These are phyloP conservation scores for Borealophlyctis nickersoniae DNA, from an alignment of 192 early-diverging fungal species.

Conservation along the genomic window DNA sequence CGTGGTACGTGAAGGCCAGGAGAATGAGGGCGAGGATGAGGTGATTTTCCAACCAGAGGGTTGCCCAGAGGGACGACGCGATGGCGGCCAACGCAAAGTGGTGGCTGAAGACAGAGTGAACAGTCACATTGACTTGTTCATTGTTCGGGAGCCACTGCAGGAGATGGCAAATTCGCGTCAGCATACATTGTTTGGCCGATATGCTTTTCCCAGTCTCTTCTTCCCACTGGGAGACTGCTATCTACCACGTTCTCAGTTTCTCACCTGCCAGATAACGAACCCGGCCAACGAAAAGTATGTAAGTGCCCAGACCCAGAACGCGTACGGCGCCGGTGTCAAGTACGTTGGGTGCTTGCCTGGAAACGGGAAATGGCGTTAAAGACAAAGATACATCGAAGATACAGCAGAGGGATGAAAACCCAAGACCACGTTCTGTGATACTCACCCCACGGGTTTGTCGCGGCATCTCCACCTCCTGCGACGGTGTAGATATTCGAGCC, in stretches of 20 bases:
- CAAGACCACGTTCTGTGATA: not conserved
- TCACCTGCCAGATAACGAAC: constrained; percentile 58
- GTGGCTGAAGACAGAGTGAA: not conserved
- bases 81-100: not conserved
- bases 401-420: not conserved
- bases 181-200: no score
- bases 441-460: not conserved
- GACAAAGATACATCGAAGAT: not conserved
- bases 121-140: constrained; percentile 1
- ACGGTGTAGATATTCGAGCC: constrained; percentile 53
- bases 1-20: not conserved
- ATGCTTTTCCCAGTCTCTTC: no score
- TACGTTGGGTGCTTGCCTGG: constrained; percentile 52
- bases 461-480: constrained; percentile 19
- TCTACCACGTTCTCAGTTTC: no score
- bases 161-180: no score
- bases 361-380: no score
- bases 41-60: not conserved
- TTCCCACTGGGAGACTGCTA: no score
- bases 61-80: not conserved
- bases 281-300: constrained; percentile 63
- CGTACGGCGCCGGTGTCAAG: constrained; percentile 62
- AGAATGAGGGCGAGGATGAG: constrained; percentile 5
- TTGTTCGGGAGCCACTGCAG: constrained; percentile 2
- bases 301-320: constrained; percentile 59